Conservation (phyloP, 169 alveolate species). For the Babesia ovata region DNA sequence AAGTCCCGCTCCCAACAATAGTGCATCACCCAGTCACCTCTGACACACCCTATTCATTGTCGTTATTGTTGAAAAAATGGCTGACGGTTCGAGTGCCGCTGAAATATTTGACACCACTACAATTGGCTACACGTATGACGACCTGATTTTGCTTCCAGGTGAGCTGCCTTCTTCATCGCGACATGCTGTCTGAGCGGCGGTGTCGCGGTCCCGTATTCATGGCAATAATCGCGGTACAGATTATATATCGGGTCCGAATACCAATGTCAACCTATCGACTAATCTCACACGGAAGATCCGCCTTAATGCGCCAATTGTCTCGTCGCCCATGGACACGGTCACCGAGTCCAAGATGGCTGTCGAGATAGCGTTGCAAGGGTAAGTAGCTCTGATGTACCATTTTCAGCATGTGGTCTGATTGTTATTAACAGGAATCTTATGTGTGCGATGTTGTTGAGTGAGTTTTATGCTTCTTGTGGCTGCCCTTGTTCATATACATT, state of each 20-base stretch:
- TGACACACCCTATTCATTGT: not conserved
- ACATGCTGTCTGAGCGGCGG: not conserved
- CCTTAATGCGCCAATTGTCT: constrained; percentile 85
- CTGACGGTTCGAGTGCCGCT: constrained; percentile 78
- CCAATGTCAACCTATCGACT: constrained; percentile 78
- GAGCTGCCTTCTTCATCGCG: not conserved
- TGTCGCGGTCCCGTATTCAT: not conserved
- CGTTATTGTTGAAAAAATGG: constrained; percentile 56
- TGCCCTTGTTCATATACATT: no score
- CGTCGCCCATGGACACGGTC: constrained; percentile 94
- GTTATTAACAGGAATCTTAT: not conserved
- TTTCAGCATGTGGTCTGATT: not conserved
- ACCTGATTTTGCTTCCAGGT: constrained; percentile 89
- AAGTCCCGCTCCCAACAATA: constrained; percentile 8
- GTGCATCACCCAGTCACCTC: not conserved
- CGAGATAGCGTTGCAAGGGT: constrained; percentile 89
- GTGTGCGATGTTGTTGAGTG: not conserved
- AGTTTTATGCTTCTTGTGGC: no score
- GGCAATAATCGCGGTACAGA: constrained; percentile 44
- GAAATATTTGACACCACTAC: constrained; percentile 69
- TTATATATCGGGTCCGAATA: constrained; percentile 80
- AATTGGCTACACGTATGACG: constrained; percentile 86
- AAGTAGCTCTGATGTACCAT: not conserved
- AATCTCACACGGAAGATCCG: constrained; percentile 78
- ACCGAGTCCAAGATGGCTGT: constrained; percentile 93